These are phyloP conservation scores for Annona squamosa DNA, from an alignment of 164 flowering plant genomes.

Conservation along the genomic window DNA sequence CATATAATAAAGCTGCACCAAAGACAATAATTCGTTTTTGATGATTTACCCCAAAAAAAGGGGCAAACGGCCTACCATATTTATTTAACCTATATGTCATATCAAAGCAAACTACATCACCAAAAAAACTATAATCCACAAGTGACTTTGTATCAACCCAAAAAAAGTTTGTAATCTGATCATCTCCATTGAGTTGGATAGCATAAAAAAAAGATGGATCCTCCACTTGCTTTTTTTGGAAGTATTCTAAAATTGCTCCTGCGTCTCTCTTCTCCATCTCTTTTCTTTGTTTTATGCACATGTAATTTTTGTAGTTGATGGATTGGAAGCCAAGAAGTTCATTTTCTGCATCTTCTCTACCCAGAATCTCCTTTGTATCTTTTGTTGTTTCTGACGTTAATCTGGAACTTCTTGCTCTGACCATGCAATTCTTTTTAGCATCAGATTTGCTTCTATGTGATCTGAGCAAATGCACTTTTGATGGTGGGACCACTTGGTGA, in stretches of 20 bases:
- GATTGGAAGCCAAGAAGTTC: neutral
- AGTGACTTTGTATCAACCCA: conserved; percentile 17
- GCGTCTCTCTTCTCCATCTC: neutral
- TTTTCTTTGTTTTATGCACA: neutral
- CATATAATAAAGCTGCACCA: neutral
- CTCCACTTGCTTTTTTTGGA: conserved; percentile 6
- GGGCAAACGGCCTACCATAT: neutral
- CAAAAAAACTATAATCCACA: conserved; percentile 13
- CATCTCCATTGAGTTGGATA: conserved; percentile 15
- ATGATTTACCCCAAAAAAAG: conserved; percentile 3
- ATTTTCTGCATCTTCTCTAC: neutral
- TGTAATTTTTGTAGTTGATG: neutral
- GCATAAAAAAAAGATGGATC: conserved; percentile 15
- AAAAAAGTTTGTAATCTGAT: conserved; percentile 13
- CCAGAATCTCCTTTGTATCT: neutral
- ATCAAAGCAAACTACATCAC: conserved; percentile 15
- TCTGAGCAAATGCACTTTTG: neutral
- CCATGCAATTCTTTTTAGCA: neutral
- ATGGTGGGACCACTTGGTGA: neutral
- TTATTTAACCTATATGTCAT: neutral
- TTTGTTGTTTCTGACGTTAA: neutral
- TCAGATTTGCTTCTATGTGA: neutral
- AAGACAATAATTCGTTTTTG: neutral
- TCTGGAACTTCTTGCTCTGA: neutral
- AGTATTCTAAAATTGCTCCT: conserved; percentile 8